A percentile compares a stretch with the other conserved stretches of the same genome.
phyloP scores from a whole-genome alignment of 2,329 filamentous ascomycete species.

The Calonectria ilicicola region DNA sequence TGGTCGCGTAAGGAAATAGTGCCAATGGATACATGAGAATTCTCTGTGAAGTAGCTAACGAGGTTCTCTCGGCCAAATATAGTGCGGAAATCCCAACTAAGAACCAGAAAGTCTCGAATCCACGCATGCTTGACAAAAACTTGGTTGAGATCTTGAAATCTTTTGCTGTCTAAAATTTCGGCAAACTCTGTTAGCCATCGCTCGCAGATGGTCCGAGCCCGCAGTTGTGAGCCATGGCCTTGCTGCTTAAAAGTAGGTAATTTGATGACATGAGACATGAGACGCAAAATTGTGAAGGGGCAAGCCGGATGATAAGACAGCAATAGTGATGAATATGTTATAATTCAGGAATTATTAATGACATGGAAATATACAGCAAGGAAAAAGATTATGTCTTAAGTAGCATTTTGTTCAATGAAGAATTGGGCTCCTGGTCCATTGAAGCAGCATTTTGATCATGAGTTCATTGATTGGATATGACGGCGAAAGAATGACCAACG shows the following conservation, averaged over 20 bases:
- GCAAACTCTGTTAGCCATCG: background rate
- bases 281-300: background rate
- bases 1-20: constrained; percentile 5
- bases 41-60: constrained; percentile 5
- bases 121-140: constrained; percentile 41
- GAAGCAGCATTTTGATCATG: background rate
- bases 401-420: background rate
- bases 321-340: background rate
- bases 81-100: constrained; percentile 46
- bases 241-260: background rate
- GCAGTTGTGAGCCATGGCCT: background rate
- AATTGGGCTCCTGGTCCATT: too few species aligned
- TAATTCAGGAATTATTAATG: background rate
- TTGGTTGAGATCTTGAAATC: background rate
- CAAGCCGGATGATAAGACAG: background rate
- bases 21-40: constrained; percentile 11
- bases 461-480: background rate
- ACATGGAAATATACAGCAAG: background rate
- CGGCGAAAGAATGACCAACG: background rate
- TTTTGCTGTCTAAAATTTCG: background rate
- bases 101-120: constrained; percentile 43
- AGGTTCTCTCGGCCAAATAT: constrained; percentile 29
- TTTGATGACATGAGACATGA: background rate
- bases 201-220: background rate
- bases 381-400: background rate